Evolutionary conservation across 768 basidiomycete genomes (phyloP), one percentile per base, ranked within the genome.

Genomic region (Russula sp.): DNA sequence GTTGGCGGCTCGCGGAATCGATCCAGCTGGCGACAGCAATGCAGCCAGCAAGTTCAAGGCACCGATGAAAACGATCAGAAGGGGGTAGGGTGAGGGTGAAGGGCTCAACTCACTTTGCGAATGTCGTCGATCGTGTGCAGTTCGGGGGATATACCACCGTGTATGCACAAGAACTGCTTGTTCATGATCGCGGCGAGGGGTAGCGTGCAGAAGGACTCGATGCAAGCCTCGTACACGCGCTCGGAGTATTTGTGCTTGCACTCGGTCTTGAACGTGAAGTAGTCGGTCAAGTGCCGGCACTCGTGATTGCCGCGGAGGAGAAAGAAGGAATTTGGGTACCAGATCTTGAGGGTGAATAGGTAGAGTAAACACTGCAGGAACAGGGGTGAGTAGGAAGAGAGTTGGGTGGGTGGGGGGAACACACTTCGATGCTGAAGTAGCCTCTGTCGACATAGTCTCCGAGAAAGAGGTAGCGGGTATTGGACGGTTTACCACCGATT

Each of bases 191-290:
- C 97, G 0, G 96, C 96, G 11, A 99, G 82, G 2, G 97, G 97
- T 1, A 99, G 81, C 0, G 90, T 81, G 71, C 95, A 98, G 79
- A 99, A 98, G 0, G 92, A 92, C 22, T 96, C 88, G 91, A 98
- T 93, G 80, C 92, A 95, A 22, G 93, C 93, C 61, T 99, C 93
- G 72, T 99, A 99, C 61, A 99, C 83, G 25, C 85, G 85, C 68
- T 98, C 96, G 13, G 93, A 93, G 75, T 99, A 99, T 77, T 98
- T 99, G 80, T 98, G 97, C 76, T 96, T 96, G 79, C 95, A 97
- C 79, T 98, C 96, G 25, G 96, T 86, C 75, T 97, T 98, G 81
- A 98, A 98, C 41, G 95, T 98, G 73, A 97, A 98, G 75, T 98
- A 98, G 71, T 98, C 95, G 22, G 96, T 99, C 73, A 98, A 76